These are phyloP conservation scores for Fimicolochytrium jonesii DNA, from an alignment of 192 early-diverging fungal genomes.

Conservation along the genomic window DNA sequence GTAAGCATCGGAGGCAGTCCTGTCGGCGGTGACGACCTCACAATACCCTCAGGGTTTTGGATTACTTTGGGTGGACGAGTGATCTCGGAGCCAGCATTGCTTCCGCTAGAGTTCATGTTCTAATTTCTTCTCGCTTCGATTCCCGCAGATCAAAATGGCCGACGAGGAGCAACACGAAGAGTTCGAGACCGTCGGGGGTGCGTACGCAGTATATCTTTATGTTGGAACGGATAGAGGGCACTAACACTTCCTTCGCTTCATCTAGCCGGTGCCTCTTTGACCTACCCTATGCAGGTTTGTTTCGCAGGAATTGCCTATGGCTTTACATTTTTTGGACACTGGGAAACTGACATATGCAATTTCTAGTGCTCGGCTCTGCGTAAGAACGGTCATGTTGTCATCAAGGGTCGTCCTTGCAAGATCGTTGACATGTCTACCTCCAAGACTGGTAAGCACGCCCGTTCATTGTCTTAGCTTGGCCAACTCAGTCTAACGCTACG, in stretches of 20 bases:
- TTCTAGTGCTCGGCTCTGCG: conserved; percentile 92
- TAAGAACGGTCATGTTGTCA: conserved; percentile 96
- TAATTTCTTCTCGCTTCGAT: too few relatives aligned
- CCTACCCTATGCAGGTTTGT: conserved; percentile 87
- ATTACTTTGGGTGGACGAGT: too few relatives aligned
- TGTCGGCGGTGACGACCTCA: too few relatives aligned
- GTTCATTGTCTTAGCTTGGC: too few relatives aligned
- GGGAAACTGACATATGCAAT: too few relatives aligned
- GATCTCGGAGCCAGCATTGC: too few relatives aligned
- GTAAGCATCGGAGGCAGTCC: too few relatives aligned
- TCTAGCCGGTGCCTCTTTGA: conserved; percentile 84
- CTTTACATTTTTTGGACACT: background rate
- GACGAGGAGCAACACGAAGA: conserved; percentile 48
- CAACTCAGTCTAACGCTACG: conserved; percentile 6
- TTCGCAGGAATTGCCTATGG: too few relatives aligned
- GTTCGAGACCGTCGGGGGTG: conserved; percentile 52
- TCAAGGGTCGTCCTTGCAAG: conserved; percentile 99
- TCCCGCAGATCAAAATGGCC: conserved; percentile 18
- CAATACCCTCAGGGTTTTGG: too few relatives aligned
- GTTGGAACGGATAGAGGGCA: too few relatives aligned
- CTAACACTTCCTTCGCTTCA: background rate
- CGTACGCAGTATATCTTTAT: too few relatives aligned
- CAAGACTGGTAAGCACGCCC: conserved; percentile 99
- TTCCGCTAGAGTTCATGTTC: too few relatives aligned
- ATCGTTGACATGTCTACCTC: conserved; percentile 99